These are phyloP conservation scores for Aegilops umbellulata DNA, from an alignment of 176 grass and related monocot species.

Conservation along the genomic window DNA sequence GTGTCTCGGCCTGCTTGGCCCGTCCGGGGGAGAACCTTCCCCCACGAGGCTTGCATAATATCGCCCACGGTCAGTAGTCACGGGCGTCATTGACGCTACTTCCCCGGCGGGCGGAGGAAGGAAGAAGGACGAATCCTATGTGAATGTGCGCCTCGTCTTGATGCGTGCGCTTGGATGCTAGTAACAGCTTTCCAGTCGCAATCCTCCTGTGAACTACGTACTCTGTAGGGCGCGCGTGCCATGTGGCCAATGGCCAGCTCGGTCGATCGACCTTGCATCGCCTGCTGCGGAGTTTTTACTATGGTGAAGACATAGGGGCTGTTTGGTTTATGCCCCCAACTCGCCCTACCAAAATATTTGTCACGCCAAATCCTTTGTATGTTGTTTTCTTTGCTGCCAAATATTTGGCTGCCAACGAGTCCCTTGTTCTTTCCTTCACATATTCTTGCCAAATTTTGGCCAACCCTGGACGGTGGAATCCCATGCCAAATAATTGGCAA, in stretches of 20 bases:
- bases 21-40: constrained; percentile 36
- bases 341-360: too few species aligned
- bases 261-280: neutral
- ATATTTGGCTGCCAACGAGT: too few species aligned
- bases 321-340: too few species aligned
- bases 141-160: neutral
- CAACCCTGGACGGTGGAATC: too few species aligned
- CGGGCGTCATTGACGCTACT: neutral
- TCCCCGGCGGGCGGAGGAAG: neutral
- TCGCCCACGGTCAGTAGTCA: constrained; percentile 25
- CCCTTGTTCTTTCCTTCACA: too few species aligned
- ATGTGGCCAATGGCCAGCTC: neutral
- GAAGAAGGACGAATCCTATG: constrained; percentile 38
- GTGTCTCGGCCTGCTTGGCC: constrained; percentile 40
- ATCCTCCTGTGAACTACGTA: constrained; percentile 19
- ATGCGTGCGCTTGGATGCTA: constrained; percentile 39
- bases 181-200: constrained; percentile 16
- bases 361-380: too few species aligned
- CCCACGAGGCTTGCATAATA: neutral
- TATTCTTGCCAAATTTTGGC: too few species aligned
- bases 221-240: neutral
- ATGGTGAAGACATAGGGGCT: neutral
- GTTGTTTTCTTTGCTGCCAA: too few species aligned
- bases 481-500: too few species aligned
- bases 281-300: neutral